Evolutionary conservation across 129 eudicot genomes (phyloP).

Genomic region (Flaveria trinervia): DNA sequence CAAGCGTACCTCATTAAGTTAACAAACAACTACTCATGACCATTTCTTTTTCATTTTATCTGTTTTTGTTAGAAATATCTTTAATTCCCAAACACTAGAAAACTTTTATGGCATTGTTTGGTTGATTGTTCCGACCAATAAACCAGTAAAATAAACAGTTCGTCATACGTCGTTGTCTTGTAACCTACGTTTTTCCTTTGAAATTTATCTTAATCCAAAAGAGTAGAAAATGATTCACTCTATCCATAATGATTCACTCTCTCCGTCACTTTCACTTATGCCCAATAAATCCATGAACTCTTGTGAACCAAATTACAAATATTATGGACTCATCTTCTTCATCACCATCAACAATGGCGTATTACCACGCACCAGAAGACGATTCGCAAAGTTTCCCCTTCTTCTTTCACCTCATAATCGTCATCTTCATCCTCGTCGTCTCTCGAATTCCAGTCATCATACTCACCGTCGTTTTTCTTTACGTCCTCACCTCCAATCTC

Average conservation of each 20-base stretch:
- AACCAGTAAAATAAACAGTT: no score
- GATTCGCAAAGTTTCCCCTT: constrained; percentile 35
- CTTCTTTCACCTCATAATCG: constrained; percentile 38
- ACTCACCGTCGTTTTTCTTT: constrained; percentile 29
- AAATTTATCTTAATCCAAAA: background rate
- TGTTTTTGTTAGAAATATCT: no score
- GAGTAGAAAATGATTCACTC: no score
- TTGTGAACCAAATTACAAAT: background rate
- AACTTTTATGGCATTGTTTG: no score
- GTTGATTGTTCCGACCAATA: no score
- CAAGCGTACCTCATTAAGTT: no score
- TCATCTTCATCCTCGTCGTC: constrained; percentile 30
- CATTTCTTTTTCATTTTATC: no score
- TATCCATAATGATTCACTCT: no score
- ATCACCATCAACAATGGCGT: constrained; percentile 17
- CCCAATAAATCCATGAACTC: constrained; percentile 28
- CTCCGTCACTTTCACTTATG: background rate
- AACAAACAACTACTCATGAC: no score
- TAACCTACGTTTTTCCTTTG: no score
- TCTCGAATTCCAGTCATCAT: constrained; percentile 29
- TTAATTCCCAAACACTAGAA: no score
- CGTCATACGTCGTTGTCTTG: no score
- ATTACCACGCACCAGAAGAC: constrained; percentile 36
- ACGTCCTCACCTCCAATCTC: constrained; percentile 32
- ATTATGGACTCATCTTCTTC: constrained; percentile 1